Evolutionary conservation across 2,329 filamentous ascomycete genomes (phyloP).

Genomic region (Aspergillus japonicus): DNA sequence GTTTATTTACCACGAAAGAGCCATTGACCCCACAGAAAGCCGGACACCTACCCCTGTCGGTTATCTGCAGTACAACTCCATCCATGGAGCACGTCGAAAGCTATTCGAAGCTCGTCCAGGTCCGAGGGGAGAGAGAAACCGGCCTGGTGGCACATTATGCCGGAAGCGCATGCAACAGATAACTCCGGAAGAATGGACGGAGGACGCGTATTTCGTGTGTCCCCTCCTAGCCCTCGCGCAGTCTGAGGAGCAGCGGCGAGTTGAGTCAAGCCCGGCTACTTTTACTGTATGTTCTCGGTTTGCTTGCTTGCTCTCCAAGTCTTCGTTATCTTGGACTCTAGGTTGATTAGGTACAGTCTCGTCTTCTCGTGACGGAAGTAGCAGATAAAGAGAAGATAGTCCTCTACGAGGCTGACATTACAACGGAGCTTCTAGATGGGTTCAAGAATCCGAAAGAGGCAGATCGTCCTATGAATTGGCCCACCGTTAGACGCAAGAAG

Average conservation of each 20-base stretch:
- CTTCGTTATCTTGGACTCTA: background rate
- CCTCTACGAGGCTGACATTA: conserved; percentile 13
- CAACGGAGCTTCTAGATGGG: conserved; percentile 7
- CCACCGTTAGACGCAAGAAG: conserved; percentile 5
- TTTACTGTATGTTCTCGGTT: conserved; percentile 11
- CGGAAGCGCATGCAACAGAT: conserved; percentile 10
- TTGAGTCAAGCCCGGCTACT: background rate
- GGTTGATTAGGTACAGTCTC: conserved; percentile 13
- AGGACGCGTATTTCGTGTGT: conserved; percentile 19
- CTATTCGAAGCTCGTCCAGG: background rate
- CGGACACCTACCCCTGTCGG: background rate
- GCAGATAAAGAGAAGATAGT: conserved; percentile 9
- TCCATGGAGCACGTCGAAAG: conserved; percentile 6
- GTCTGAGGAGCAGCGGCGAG: conserved; percentile 8
- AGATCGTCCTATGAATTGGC: conserved; percentile 2
- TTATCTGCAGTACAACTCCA: conserved; percentile 14
- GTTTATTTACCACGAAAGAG: conserved; percentile 4
- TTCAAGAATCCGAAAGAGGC: conserved; percentile 6
- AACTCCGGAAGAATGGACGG: conserved; percentile 14
- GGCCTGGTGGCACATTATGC: background rate
- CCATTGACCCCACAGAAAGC: background rate
- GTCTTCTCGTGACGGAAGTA: conserved; percentile 12
- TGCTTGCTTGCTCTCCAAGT: background rate
- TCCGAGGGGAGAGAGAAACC: background rate
- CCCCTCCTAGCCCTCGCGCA: conserved; percentile 18